A percentile compares a stretch with the other conserved stretches of the same genome.
Evolutionary conservation across 2,329 filamentous ascomycete genomes (phyloP).

Genomic region (Piedraia hortae): DNA sequence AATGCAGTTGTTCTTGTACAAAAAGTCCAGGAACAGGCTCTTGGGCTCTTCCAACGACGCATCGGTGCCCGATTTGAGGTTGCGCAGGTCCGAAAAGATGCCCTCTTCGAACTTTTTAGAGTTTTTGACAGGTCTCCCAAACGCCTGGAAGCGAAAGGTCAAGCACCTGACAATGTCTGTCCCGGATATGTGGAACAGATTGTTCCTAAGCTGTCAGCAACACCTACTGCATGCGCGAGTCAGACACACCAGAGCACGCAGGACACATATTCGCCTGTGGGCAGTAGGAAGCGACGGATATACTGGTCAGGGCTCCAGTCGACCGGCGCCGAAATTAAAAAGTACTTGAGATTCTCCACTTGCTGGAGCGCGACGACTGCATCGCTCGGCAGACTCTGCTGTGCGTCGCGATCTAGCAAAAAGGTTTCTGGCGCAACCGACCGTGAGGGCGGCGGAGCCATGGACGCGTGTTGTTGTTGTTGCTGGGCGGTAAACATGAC

Average conservation of each 20-base stretch:
- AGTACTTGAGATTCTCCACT: slow-evolving; percentile 98
- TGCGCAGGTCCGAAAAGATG: slow-evolving; percentile 94
- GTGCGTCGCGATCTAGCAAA: slow-evolving; percentile 88
- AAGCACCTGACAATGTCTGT: slow-evolving; percentile 97
- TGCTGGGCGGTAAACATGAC: background rate
- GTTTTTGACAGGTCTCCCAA: slow-evolving; percentile 94
- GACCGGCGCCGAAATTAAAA: slow-evolving; percentile 91
- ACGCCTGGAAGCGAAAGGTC: slow-evolving; percentile 94
- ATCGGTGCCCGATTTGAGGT: slow-evolving; percentile 93
- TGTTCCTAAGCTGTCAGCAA: slow-evolving; percentile 35
- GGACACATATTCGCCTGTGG: slow-evolving; percentile 94
- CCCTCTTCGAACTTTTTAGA: slow-evolving; percentile 99
- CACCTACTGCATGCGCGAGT: background rate
- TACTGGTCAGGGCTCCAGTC: slow-evolving; percentile 96
- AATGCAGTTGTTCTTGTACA: slow-evolving; percentile 99
- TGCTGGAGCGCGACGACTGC: slow-evolving; percentile 92
- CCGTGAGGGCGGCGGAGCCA: slow-evolving; percentile 53
- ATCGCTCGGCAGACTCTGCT: slow-evolving; percentile 86
- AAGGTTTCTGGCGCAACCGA: slow-evolving; percentile 79
- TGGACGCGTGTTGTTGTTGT: slow-evolving; percentile 45
- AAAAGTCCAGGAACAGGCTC: slow-evolving; percentile 89
- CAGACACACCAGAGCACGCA: slow-evolving; percentile 60
- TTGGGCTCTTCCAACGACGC: slow-evolving; percentile 96
- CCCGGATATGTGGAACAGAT: slow-evolving; percentile 95
- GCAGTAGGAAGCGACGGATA: slow-evolving; percentile 79